Conservation (phyloP, 2,329 filamentous ascomycete genomes). For the Ophiocordyceps camponoti-floridani region DNA sequence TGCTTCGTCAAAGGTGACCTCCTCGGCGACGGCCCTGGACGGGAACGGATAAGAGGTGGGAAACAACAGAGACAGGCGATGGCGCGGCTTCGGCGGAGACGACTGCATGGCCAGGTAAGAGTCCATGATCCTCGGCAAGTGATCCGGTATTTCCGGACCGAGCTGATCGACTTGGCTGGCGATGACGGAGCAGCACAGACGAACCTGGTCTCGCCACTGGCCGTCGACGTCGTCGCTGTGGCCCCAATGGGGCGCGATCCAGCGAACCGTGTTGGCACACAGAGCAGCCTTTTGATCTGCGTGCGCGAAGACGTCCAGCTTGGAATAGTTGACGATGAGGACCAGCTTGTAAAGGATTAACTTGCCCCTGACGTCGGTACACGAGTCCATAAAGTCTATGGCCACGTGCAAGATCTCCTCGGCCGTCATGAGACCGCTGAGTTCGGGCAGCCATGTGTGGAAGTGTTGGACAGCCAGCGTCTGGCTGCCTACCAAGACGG, state of each 20-base stretch:
- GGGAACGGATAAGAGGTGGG: conserved; percentile 83
- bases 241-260: conserved; percentile 92
- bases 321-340: conserved; percentile 80
- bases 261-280: conserved; percentile 66
- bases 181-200: conserved; percentile 81
- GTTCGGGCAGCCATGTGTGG: conserved; percentile 90
- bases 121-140: conserved; percentile 78
- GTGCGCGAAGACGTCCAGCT: conserved; percentile 64
- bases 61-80: conserved; percentile 71
- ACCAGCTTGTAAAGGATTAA: conserved; percentile 83
- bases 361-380: conserved; percentile 73
- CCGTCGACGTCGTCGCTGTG: conserved; percentile 53
- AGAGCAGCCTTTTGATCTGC: conserved; percentile 58
- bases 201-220: conserved; percentile 84
- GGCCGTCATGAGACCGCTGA: conserved; percentile 55
- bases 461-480: conserved; percentile 92
- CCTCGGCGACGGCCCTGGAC: conserved; percentile 44
- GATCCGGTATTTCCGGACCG: conserved; percentile 67
- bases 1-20: conserved; percentile 59
- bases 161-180: conserved; percentile 69
- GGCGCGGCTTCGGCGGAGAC: conserved; percentile 31
- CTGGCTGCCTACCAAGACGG: conserved; percentile 81
- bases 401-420: conserved; percentile 84
- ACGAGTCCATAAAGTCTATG: conserved; percentile 87
- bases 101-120: conserved; percentile 67